A percentile compares a stretch with the other conserved stretches of the same genome.
These are phyloP conservation scores for Lactarius sp. DNA, from an alignment of 768 basidiomycete species.

Conservation along the genomic window DNA sequence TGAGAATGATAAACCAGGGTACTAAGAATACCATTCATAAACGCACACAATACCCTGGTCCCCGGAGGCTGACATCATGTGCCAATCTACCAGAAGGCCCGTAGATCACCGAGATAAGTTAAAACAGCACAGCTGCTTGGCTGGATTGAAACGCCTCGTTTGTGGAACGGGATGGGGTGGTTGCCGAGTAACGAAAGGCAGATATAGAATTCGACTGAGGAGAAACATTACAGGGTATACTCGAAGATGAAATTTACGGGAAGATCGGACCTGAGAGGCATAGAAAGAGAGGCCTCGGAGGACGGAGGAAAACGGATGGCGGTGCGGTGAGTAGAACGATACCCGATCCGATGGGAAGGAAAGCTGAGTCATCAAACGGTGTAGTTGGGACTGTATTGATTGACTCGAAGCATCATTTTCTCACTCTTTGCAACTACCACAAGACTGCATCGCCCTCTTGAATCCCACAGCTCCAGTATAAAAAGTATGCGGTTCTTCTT, in stretches of 20 bases:
- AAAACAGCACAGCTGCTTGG: not conserved
- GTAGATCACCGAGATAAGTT: not conserved
- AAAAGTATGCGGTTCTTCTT: conserved; percentile 19
- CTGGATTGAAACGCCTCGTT: not conserved
- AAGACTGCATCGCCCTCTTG: not conserved
- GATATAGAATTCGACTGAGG: not conserved
- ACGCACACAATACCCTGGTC: not conserved
- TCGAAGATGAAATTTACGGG: not conserved
- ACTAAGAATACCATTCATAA: not conserved
- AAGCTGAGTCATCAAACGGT: conserved; percentile 15
- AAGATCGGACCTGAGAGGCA: conserved; percentile 1
- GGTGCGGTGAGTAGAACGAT: not conserved
- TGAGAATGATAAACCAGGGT: not conserved
- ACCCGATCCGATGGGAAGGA: not conserved
- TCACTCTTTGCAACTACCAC: not conserved
- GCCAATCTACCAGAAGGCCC: not conserved
- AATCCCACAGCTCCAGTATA: not conserved
- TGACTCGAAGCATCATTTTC: not conserved
- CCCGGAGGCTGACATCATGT: conserved; percentile 14
- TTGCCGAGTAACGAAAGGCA: not conserved
- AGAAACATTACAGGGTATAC: not conserved
- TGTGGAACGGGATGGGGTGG: not conserved
- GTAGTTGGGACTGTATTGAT: not conserved
- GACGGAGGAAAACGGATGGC: not conserved
- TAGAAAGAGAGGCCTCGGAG: not conserved